Evolutionary conservation across 352 stramenopile genomes (phyloP).

Genomic region (Elongisporangium prolatum): DNA sequence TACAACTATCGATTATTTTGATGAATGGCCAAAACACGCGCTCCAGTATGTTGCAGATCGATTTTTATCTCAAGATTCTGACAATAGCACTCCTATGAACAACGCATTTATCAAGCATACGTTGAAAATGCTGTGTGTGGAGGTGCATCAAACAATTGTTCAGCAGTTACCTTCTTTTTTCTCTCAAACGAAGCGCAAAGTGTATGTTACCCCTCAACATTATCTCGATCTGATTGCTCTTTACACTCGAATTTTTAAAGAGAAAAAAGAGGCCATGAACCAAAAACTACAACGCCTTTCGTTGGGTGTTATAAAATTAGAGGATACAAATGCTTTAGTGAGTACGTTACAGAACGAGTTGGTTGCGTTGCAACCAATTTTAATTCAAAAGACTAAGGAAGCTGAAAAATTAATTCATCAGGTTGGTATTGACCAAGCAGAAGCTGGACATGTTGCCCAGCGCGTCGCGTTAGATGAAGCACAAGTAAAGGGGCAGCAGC

Average conservation of each 20-base stretch:
- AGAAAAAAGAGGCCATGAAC: constrained; percentile 37
- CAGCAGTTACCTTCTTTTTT: constrained; percentile 27
- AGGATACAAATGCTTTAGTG: constrained; percentile 69
- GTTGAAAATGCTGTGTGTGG: constrained; percentile 41
- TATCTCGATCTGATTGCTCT: constrained; percentile 90
- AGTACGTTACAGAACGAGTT: constrained; percentile 70
- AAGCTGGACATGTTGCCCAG: constrained; percentile 39
- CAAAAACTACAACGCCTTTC: constrained; percentile 53
- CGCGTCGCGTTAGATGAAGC: constrained; percentile 56
- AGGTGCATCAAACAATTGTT: constrained; percentile 40
- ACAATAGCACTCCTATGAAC: constrained; percentile 1
- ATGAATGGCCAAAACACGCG: constrained; percentile 87
- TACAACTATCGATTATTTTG: constrained; percentile 92
- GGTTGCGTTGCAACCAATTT: constrained; percentile 74
- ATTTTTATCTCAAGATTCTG: constrained; percentile 26
- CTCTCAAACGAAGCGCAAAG: constrained; percentile 22
- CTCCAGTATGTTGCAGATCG: constrained; percentile 80
- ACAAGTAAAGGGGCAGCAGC: constrained; percentile 58
- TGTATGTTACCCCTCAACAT: constrained; percentile 77
- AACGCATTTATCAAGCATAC: constrained; percentile 14
- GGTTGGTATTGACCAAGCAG: constrained; percentile 56
- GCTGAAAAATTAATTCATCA: constrained; percentile 54
- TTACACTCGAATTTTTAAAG: constrained; percentile 71
- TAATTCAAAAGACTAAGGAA: constrained; percentile 56
- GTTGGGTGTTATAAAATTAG: constrained; percentile 61